These are phyloP conservation scores for Exophiala calicioides DNA, from an alignment of 2,329 filamentous ascomycete species.

Conservation along the genomic window DNA sequence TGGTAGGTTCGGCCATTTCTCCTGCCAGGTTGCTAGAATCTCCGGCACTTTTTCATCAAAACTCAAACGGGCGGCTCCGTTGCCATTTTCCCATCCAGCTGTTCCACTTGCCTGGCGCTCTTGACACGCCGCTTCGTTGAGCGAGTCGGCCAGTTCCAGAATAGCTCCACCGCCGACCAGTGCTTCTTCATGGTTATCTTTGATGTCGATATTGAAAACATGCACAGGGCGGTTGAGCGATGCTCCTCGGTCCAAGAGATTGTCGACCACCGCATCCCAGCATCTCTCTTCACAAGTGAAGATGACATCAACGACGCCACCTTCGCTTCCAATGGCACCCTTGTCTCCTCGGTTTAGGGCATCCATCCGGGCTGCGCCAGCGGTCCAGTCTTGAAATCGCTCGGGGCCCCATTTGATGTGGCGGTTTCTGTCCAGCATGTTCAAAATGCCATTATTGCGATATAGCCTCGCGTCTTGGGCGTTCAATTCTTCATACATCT, in stretches of 20 bases:
- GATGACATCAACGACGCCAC: constrained; percentile 87
- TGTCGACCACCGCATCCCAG: constrained; percentile 96
- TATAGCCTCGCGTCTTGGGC: constrained; percentile 85
- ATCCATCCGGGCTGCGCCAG: constrained; percentile 79
- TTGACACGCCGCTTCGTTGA: constrained; percentile 78
- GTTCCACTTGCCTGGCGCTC: constrained; percentile 69
- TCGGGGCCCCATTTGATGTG: constrained; percentile 94
- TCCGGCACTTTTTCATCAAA: constrained; percentile 95
- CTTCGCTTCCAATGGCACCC: constrained; percentile 79
- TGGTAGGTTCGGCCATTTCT: constrained; percentile 87
- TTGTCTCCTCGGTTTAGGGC: constrained; percentile 68
- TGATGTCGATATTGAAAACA: constrained; percentile 98
- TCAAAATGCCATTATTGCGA: constrained; percentile 85
- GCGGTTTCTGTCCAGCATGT: constrained; percentile 92
- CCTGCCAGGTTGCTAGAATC: constrained; percentile 89
- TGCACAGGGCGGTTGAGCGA: constrained; percentile 91
- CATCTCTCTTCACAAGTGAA: constrained; percentile 97
- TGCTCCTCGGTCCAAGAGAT: constrained; percentile 80
- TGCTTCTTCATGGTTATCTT: constrained; percentile 97
- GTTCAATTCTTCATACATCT: constrained; percentile 89
- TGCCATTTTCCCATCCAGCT: constrained; percentile 68
- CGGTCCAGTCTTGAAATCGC: constrained; percentile 95
- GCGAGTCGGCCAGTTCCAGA: constrained; percentile 79
- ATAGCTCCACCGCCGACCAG: constrained; percentile 88
- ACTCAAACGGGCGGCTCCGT: constrained; percentile 65